Conservation (phyloP, 805 yeast genomes). For the Metschnikowia arizonensis region DNA sequence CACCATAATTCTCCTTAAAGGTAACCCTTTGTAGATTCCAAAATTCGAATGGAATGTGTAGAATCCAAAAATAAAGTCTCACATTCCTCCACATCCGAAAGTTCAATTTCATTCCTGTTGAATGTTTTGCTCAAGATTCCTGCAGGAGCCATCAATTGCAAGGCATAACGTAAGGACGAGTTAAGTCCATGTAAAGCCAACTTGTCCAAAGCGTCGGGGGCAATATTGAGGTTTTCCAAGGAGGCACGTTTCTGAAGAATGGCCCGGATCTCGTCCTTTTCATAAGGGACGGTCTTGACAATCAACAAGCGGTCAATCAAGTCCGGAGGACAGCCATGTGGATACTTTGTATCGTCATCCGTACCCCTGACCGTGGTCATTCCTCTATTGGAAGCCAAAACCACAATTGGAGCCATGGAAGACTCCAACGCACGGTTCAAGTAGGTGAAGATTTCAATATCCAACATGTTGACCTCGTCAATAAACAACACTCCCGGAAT, state of each 20-base stretch:
- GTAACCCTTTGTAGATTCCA: constrained; percentile 46
- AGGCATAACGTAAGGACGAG: constrained; percentile 85
- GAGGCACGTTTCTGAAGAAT: constrained; percentile 80
- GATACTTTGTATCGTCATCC: constrained; percentile 71
- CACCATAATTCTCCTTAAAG: no score
- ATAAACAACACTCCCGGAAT: constrained; percentile 97
- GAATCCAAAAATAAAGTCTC: constrained; percentile 82
- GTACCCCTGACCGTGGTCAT: constrained; percentile 89
- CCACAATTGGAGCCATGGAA: constrained; percentile 88
- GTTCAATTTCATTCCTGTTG: constrained; percentile 64
- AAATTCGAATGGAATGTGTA: constrained; percentile 68
- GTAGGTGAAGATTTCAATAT: constrained; percentile 93
- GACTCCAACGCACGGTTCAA: constrained; percentile 91
- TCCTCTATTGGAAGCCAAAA: constrained; percentile 94
- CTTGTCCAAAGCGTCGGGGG: constrained; percentile 65
- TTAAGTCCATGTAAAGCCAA: constrained; percentile 70
- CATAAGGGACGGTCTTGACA: constrained; percentile 88
- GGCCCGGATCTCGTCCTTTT: constrained; percentile 71
- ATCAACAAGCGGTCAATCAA: constrained; percentile 86
- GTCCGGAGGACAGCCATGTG: constrained; percentile 97
- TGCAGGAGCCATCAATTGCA: constrained; percentile 88
- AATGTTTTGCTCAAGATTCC: constrained; percentile 73
- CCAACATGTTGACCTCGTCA: constrained; percentile 98
- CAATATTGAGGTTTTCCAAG: constrained; percentile 67
- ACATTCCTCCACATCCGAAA: constrained; percentile 79